Base-by-base conservation (phyloP, 345 rosid genomes). In the Populus davidiana region DNA sequence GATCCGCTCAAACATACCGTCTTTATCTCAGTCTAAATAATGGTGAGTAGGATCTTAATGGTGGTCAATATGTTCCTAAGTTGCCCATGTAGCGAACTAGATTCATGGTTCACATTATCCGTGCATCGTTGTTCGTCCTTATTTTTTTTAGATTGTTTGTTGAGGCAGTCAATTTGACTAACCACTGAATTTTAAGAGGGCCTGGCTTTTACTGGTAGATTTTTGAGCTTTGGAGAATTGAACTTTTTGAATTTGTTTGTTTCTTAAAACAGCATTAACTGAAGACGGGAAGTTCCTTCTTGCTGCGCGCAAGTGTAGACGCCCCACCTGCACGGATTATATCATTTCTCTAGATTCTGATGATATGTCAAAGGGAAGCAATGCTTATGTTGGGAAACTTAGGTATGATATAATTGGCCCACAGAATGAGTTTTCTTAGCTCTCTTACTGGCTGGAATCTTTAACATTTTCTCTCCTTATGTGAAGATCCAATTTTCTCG, bases 301-400 rank as follows among this genome's bases (percentile, higher is more conserved):
- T 56, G 85, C 85, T 75, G 85, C 85, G 31, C 85, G 85, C 38
- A 82, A 78, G 65, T 74, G 69, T 21, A 78, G 81, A 71, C 81
- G 85, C 16, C 73, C 85, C 54, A 82, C 85, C 47, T 82, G 75
- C 78, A 82, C 85, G 5, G 85, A 82, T 74, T 78, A 78, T 70
- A 75, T 82, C 49, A 65, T 82, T 47, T 82, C 85, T 78, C 63
- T 82, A 43, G 61, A 71, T 78, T 47, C 76, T 54, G 73, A 71
- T 64, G 79, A 82, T 56, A 66, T 82, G 73, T 82, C 85, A 10
- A 82, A 78, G 72, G 79, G 77, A 16, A 82, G 85, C 66, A 43
- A 43, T 74, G 66, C 79, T 6, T 82, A 82, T 71, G 81, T 78
- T 66, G 85, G 85, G 49, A 82, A 78, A 66, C 79, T 82, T 20